Evolutionary conservation across 1,284 basidiomycete species (phyloP).

Genomic region (Hymenochaete sp.): DNA sequence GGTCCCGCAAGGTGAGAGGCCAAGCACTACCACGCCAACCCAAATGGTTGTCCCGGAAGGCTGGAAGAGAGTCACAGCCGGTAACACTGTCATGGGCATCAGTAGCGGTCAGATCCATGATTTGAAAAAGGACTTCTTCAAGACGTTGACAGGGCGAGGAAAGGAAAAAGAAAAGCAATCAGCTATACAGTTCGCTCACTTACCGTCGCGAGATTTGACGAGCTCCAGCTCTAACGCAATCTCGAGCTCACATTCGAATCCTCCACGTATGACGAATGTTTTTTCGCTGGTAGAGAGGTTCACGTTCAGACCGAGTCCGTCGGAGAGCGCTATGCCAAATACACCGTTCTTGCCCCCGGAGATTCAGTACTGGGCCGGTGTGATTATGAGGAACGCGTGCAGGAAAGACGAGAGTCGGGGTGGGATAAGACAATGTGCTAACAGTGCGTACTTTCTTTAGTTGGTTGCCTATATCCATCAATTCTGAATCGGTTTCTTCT

Average conservation of each 20-base stretch:
- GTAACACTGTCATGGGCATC: conserved; percentile 13
- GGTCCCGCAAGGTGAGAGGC: conserved; percentile 20
- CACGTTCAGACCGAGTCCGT: conserved; percentile 84
- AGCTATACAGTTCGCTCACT: conserved; percentile 16
- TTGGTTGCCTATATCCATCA: neutral
- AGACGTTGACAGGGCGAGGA: conserved; percentile 30
- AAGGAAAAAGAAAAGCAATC: conserved; percentile 32
- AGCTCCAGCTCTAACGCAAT: conserved; percentile 19
- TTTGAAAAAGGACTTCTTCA: conserved; percentile 28
- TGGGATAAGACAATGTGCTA: conserved; percentile 95
- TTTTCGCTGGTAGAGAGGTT: conserved; percentile 96
- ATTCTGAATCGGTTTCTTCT: conserved; percentile 13
- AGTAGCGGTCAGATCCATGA: conserved; percentile 1
- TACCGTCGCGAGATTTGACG: too few species aligned
- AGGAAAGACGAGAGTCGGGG: conserved; percentile 90
- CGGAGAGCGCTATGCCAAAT: conserved; percentile 64
- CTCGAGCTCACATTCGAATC: conserved; percentile 7
- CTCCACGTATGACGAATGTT: conserved; percentile 65
- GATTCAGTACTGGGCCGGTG: conserved; percentile 98
- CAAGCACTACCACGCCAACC: conserved; percentile 14
- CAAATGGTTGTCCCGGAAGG: conserved; percentile 11
- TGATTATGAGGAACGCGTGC: conserved; percentile 99
- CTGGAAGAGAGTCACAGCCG: conserved; percentile 10
- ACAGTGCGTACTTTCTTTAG: conserved; percentile 50
- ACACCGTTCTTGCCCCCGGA: conserved; percentile 74